Evolutionary conservation across 148 eudicot genomes (phyloP).

Genomic region (Rhododendron williamsianum): DNA sequence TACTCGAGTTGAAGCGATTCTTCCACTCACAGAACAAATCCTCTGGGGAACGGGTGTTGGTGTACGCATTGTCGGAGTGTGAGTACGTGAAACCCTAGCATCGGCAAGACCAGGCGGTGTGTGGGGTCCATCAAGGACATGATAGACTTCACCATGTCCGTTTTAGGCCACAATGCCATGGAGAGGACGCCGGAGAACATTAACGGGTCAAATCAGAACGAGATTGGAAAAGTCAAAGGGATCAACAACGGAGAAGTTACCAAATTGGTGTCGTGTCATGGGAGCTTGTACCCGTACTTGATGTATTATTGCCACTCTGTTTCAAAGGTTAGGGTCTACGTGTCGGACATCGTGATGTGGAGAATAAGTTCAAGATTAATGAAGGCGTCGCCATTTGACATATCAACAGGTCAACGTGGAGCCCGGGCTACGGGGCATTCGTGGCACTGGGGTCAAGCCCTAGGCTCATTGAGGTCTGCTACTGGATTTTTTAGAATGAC

Average conservation of each 20-base stretch:
- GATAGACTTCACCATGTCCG: slow-evolving; percentile 66
- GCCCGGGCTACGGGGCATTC: slow-evolving; percentile 74
- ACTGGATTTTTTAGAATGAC: slow-evolving; percentile 92
- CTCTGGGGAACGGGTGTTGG: slow-evolving; percentile 32
- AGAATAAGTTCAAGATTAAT: slow-evolving; percentile 49
- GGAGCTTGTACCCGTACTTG: slow-evolving; percentile 77
- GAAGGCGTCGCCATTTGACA: slow-evolving; percentile 81
- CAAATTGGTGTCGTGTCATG: slow-evolving; percentile 84
- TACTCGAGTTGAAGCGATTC: slow-evolving; percentile 30
- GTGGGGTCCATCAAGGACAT: slow-evolving; percentile 76
- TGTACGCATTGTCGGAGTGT: slow-evolving; percentile 53
- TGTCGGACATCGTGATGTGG: slow-evolving; percentile 57
- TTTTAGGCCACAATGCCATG: slow-evolving; percentile 51
- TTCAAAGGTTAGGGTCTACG: slow-evolving; percentile 77
- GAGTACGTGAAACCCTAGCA: slow-evolving; percentile 63
- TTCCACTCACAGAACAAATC: slow-evolving; percentile 43
- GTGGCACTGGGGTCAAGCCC: slow-evolving; percentile 63
- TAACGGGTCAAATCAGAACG: slow-evolving; percentile 45
- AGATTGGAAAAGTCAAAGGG: slow-evolving; percentile 57
- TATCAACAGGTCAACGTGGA: slow-evolving; percentile 79
- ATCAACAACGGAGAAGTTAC: slow-evolving; percentile 74
- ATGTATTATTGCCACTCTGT: slow-evolving; percentile 93
- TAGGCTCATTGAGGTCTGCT: slow-evolving; percentile 83
- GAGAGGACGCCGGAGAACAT: slow-evolving; percentile 59
- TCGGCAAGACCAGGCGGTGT: slow-evolving; percentile 66